A percentile compares a stretch with the other conserved stretches of the same genome.
These are phyloP conservation scores for Candida stauntonica DNA, from an alignment of 805 yeast genomes.

Conservation along the genomic window DNA sequence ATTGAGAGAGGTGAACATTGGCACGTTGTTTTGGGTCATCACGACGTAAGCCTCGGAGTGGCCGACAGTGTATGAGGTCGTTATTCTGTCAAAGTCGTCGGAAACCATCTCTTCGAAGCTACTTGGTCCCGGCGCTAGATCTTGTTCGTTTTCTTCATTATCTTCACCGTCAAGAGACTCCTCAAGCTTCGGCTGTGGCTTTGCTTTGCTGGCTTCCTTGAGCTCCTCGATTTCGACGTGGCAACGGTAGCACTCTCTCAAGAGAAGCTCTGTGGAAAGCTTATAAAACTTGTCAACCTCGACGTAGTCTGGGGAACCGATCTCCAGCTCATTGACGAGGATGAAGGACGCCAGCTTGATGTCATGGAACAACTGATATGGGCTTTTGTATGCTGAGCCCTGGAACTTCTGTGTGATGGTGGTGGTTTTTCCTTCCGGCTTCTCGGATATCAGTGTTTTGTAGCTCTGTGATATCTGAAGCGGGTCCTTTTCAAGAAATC, in stretches of 20 bases:
- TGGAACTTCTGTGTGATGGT: constrained; percentile 41
- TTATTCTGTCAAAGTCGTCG: constrained; percentile 57
- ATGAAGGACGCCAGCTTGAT: constrained; percentile 50
- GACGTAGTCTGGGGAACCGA: constrained; percentile 46
- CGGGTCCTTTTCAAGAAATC: constrained; percentile 19
- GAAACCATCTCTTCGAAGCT: constrained; percentile 37
- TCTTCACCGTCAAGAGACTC: background rate
- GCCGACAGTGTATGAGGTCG: constrained; percentile 44
- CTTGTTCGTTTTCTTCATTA: constrained; percentile 11
- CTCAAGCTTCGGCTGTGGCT: background rate
- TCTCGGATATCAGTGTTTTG: constrained; percentile 2
- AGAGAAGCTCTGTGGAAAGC: constrained; percentile 54
- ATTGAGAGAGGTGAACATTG: constrained; percentile 73
- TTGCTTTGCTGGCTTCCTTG: constrained; percentile 5
- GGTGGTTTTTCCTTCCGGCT: constrained; percentile 24
- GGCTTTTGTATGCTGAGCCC: constrained; percentile 34
- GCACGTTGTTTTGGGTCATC: constrained; percentile 58
- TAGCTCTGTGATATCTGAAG: constrained; percentile 14
- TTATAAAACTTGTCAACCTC: constrained; percentile 60
- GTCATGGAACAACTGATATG: constrained; percentile 65
- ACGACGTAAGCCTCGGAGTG: constrained; percentile 65
- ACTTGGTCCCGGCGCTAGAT: too few species aligned
- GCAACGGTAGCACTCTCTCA: constrained; percentile 54
- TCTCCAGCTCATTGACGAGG: constrained; percentile 41
- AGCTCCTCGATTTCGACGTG: constrained; percentile 17